Conservation (phyloP, 2,329 filamentous ascomycete species). For the Rutstroemia sp. region DNA sequence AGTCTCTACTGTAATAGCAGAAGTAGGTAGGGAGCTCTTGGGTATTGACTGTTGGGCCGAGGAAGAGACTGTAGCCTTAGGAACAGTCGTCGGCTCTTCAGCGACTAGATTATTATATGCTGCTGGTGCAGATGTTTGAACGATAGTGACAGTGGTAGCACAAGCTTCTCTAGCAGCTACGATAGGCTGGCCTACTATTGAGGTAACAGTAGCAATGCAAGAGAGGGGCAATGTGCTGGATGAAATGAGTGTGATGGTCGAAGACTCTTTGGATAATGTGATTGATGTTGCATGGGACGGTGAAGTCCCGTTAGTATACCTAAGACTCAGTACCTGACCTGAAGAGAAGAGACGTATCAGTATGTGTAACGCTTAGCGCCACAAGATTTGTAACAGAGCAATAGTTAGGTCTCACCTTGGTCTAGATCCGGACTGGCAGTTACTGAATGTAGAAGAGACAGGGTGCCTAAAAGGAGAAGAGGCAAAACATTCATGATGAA, state of each 20-base stretch:
- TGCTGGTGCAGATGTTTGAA: neutral
- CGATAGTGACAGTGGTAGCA: slow-evolving; percentile 8
- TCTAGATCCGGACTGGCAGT: slow-evolving; percentile 2
- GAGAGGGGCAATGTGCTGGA: neutral
- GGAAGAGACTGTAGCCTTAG: neutral
- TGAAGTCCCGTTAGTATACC: slow-evolving; percentile 6
- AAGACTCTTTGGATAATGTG: slow-evolving; percentile 7
- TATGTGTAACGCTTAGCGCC: slow-evolving; percentile 5
- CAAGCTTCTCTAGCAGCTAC: slow-evolving; percentile 6
- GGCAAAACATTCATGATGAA: slow-evolving; percentile 18
- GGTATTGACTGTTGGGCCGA: neutral
- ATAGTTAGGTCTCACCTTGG: slow-evolving; percentile 5
- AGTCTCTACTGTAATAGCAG: neutral
- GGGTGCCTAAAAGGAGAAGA: slow-evolving; percentile 11
- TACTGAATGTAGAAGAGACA: slow-evolving; percentile 16
- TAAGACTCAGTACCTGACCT: neutral
- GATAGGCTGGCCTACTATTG: slow-evolving; percentile 3
- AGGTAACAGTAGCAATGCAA: slow-evolving; percentile 12
- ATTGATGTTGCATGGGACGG: slow-evolving; percentile 1
- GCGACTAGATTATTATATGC: neutral
- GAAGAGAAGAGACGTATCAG: neutral
- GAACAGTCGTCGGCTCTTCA: neutral
- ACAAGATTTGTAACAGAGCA: slow-evolving; percentile 3
- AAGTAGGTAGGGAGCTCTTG: neutral
- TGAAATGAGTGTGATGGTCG: slow-evolving; percentile 4